phyloP scores from a whole-genome alignment of 129 eudicot genomes.

The Logfia minima region DNA sequence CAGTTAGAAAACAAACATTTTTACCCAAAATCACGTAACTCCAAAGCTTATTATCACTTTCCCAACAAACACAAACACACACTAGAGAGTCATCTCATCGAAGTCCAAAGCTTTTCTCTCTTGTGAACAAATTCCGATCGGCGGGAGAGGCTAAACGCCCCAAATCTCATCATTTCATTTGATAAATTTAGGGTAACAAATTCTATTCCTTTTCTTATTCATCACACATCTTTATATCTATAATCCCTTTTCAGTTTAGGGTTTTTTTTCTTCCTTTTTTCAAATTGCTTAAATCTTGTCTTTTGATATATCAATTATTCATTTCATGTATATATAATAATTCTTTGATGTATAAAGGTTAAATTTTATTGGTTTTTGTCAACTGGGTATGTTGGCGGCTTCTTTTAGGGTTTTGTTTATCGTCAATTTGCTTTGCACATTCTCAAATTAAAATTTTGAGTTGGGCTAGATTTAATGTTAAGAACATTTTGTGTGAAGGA shows the following conservation, averaged over 20 bases:
- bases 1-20: too few species aligned
- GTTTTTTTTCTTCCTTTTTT: not conserved
- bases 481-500: not conserved
- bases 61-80: not conserved
- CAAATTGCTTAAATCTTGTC: constrained; percentile 21
- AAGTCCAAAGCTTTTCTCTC: not conserved
- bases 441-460: not conserved
- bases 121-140: not conserved
- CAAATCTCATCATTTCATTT: not conserved
- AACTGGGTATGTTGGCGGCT: constrained; percentile 27
- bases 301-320: not conserved
- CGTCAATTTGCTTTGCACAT: not conserved
- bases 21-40: too few species aligned
- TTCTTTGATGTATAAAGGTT: constrained; percentile 1
- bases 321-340: not conserved
- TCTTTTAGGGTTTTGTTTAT: constrained; percentile 32
- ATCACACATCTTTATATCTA: not conserved
- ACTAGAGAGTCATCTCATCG: not conserved
- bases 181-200: not conserved
- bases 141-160: not conserved
- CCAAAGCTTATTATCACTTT: not conserved
- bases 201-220: not conserved
- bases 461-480: constrained; percentile 16
- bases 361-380: not conserved
- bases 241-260: constrained; percentile 10